These are phyloP conservation scores for Xerocomus potaroensis DNA, from an alignment of 768 basidiomycete species.

Conservation along the genomic window DNA sequence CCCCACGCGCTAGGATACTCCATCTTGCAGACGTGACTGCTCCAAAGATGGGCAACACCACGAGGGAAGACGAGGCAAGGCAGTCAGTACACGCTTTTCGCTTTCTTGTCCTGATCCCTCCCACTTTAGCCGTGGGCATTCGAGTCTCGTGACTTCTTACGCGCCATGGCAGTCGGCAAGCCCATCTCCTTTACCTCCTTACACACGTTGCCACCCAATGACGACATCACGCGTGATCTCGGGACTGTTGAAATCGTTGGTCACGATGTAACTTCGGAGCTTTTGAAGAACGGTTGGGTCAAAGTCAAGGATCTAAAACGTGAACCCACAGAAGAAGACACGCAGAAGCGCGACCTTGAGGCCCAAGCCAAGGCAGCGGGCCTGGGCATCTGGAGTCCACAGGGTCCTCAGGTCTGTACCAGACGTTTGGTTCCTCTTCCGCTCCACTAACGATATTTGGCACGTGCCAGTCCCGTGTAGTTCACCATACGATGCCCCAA, in stretches of 20 bases:
- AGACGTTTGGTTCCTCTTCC: background rate
- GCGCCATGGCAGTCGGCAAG: slow-evolving; percentile 83
- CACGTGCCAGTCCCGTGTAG: slow-evolving; percentile 53
- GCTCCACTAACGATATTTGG: slow-evolving; percentile 1
- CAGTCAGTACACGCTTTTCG: background rate
- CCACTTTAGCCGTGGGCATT: slow-evolving; percentile 75
- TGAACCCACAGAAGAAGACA: slow-evolving; percentile 76
- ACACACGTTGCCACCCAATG: slow-evolving; percentile 73
- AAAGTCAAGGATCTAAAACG: slow-evolving; percentile 86
- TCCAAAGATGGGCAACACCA: slow-evolving; percentile 78
- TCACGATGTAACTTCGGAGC: slow-evolving; percentile 65
- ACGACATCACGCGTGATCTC: slow-evolving; percentile 75
- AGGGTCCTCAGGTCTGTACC: slow-evolving; percentile 59
- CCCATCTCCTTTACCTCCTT: slow-evolving; percentile 80
- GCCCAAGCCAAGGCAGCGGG: slow-evolving; percentile 68
- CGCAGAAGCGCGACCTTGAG: slow-evolving; percentile 68
- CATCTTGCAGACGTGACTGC: slow-evolving; percentile 86
- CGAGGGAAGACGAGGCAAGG: slow-evolving; percentile 83
- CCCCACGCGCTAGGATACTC: slow-evolving; percentile 53
- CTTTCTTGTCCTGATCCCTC: slow-evolving; percentile 2
- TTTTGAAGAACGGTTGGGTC: slow-evolving; percentile 90
- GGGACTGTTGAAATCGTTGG: slow-evolving; percentile 72
- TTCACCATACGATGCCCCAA: slow-evolving; percentile 83
- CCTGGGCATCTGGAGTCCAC: slow-evolving; percentile 83
- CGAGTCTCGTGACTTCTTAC: slow-evolving; percentile 89